Conservation (phyloP, 805 yeast species). For the Wickerhamomyces strasburgensis region DNA sequence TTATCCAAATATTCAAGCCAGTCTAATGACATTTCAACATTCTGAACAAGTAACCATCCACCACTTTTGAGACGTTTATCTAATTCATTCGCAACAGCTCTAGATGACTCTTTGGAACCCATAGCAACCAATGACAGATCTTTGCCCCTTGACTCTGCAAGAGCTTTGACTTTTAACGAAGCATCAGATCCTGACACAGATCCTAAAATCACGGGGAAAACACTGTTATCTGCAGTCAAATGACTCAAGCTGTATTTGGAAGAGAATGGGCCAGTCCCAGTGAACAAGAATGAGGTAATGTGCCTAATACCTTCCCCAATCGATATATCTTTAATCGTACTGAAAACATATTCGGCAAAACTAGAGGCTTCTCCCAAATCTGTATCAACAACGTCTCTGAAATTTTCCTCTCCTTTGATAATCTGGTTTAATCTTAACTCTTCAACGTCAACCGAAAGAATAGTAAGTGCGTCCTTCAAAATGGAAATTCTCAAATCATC, state of each 20-base stretch:
- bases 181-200: conserved; percentile 67
- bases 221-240: conserved; percentile 19
- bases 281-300: conserved; percentile 20
- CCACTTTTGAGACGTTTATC: conserved; percentile 42
- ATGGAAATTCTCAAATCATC: neutral
- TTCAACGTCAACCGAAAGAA: neutral
- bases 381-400: too few relatives aligned
- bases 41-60: conserved; percentile 74
- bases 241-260: conserved; percentile 31
- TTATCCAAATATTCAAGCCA: conserved; percentile 59
- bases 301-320: neutral
- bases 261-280: conserved; percentile 27
- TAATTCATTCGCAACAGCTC: conserved; percentile 52
- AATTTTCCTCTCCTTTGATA: too few relatives aligned
- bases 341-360: conserved; percentile 7
- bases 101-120: conserved; percentile 68
- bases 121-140: conserved; percentile 49
- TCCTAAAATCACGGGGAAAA: conserved; percentile 45
- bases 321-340: too few relatives aligned
- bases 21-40: conserved; percentile 63
- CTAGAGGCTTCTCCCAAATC: conserved; percentile 1
- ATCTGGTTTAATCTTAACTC: neutral
- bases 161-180: conserved; percentile 42
- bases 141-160: conserved; percentile 31
- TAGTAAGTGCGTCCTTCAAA: too few relatives aligned